A percentile compares a stretch with the other conserved stretches of the same genome.
Conservation (phyloP, 2,329 filamentous ascomycete genomes). For the Fusarium sp. region DNA sequence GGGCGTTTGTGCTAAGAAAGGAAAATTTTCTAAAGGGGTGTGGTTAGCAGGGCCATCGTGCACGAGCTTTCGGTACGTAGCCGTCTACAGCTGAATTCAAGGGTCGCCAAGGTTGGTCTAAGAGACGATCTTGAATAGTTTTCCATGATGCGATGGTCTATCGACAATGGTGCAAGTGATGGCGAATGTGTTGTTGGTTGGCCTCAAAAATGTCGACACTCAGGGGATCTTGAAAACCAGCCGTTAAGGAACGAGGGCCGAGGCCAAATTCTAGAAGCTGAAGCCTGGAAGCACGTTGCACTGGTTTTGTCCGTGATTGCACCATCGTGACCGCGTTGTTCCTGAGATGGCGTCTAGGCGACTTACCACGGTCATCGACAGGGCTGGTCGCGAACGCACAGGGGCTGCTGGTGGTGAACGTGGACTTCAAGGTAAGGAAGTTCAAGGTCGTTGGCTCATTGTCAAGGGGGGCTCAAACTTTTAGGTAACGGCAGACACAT, state of each 20-base stretch:
- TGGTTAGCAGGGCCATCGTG: conserved; percentile 21
- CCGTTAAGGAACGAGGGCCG: conserved; percentile 20
- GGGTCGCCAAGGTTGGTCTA: conserved; percentile 27
- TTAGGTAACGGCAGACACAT: conserved; percentile 39
- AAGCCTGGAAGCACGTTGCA: conserved; percentile 41
- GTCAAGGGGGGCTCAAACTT: conserved; percentile 16
- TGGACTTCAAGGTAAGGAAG: conserved; percentile 5
- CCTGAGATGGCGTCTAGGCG: conserved; percentile 17
- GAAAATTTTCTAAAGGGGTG: conserved; percentile 34
- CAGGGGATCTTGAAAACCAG: conserved; percentile 1
- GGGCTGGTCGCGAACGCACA: conserved; percentile 27
- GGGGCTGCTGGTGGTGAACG: conserved; percentile 18
- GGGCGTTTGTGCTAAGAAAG: conserved; percentile 18
- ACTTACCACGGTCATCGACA: conserved; percentile 30
- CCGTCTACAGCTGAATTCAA: conserved; percentile 20
- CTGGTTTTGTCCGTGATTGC: conserved; percentile 38
- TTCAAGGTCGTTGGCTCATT: background rate
- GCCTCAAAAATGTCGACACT: background rate
- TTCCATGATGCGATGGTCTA: conserved; percentile 21
- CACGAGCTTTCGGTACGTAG: conserved; percentile 13
- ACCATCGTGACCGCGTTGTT: conserved; percentile 27
- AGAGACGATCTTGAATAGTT: conserved; percentile 7
- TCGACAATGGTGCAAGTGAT: conserved; percentile 33
- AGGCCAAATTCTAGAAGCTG: conserved; percentile 11
- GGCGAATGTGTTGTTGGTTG: conserved; percentile 16